Conservation (phyloP, 768 basidiomycete species). For the Galerina sulciceps region DNA sequence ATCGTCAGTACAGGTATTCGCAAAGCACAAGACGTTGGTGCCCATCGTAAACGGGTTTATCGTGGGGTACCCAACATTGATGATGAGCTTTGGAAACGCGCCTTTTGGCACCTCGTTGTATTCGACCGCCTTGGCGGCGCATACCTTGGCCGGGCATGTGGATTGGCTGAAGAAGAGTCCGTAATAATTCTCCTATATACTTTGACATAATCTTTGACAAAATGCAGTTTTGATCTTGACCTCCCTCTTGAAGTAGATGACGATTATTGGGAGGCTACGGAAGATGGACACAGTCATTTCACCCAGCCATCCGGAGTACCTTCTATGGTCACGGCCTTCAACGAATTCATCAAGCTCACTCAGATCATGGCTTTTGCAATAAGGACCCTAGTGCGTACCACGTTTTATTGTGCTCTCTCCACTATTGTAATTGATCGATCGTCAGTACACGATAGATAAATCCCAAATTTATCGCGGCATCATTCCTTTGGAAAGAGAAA, state of each 20-base stretch:
- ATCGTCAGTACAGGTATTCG: constrained; percentile 56
- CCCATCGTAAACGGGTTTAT: constrained; percentile 69
- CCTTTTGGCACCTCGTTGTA: constrained; percentile 72
- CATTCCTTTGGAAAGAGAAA: constrained; percentile 55
- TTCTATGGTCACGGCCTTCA: constrained; percentile 63
- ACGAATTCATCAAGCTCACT: constrained; percentile 64
- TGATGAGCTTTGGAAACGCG: constrained; percentile 78
- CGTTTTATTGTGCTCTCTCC: neutral
- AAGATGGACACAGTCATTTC: constrained; percentile 52
- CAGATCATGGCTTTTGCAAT: constrained; percentile 72
- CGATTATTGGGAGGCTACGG: constrained; percentile 70
- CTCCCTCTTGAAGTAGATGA: constrained; percentile 84
- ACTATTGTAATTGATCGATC: neutral
- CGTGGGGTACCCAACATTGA: constrained; percentile 49
- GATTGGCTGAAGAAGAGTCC: constrained; percentile 71
- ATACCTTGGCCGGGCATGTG: constrained; percentile 58
- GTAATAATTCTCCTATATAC: constrained; percentile 19
- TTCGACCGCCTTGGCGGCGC: constrained; percentile 62
- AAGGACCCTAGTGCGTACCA: constrained; percentile 62
- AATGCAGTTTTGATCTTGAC: constrained; percentile 76
- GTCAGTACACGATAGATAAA: constrained; percentile 75
- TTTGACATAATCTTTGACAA: neutral
- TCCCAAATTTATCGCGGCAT: constrained; percentile 57
- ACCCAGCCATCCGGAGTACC: constrained; percentile 69
- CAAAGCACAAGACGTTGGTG: constrained; percentile 78